Percentiles rank a stretch among this genome's conserved stretches.
Evolutionary conservation across 352 stramenopile genomes (phyloP).

Genomic region (Phytophthora fragariae): DNA sequence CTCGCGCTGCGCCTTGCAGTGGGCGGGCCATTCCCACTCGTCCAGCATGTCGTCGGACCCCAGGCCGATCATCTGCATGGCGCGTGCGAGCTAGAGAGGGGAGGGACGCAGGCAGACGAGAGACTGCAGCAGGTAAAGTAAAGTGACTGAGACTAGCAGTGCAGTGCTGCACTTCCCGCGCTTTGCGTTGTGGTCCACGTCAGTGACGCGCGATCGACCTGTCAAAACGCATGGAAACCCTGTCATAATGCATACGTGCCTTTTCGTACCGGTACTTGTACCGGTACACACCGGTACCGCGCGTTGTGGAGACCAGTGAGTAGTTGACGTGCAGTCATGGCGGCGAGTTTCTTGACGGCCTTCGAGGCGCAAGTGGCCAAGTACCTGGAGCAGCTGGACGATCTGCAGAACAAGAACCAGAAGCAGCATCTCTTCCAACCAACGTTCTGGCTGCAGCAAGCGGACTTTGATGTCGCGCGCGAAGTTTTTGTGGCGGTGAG

Average conservation of each 20-base stretch:
- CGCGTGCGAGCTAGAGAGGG: conserved; percentile 2
- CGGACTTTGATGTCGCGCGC: conserved; percentile 79
- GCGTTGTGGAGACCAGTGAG: too few relatives aligned
- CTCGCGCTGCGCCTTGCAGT: conserved; percentile 65
- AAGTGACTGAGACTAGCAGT: neutral
- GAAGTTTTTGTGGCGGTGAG: conserved; percentile 84
- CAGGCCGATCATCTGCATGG: conserved; percentile 26
- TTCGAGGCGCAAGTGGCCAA: conserved; percentile 63
- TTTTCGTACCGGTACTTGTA: too few relatives aligned
- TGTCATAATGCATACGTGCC: too few relatives aligned
- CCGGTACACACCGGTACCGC: too few relatives aligned
- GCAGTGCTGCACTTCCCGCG: neutral
- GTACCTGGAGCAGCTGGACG: conserved; percentile 68
- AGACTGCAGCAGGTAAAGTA: neutral
- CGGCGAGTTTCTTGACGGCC: conserved; percentile 57
- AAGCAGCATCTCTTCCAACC: conserved; percentile 68
- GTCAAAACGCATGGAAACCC: too few relatives aligned
- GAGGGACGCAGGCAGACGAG: neutral
- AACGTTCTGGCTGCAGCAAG: conserved; percentile 80
- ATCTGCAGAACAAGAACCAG: conserved; percentile 64
- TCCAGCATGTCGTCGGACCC: conserved; percentile 42
- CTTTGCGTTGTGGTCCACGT: neutral
- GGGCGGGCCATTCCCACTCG: conserved; percentile 81
- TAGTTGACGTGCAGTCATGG: conserved; percentile 31
- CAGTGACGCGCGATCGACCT: neutral